Base-by-base conservation (phyloP, 495 filamentous ascomycete species). In the Penicillium argentinense region DNA sequence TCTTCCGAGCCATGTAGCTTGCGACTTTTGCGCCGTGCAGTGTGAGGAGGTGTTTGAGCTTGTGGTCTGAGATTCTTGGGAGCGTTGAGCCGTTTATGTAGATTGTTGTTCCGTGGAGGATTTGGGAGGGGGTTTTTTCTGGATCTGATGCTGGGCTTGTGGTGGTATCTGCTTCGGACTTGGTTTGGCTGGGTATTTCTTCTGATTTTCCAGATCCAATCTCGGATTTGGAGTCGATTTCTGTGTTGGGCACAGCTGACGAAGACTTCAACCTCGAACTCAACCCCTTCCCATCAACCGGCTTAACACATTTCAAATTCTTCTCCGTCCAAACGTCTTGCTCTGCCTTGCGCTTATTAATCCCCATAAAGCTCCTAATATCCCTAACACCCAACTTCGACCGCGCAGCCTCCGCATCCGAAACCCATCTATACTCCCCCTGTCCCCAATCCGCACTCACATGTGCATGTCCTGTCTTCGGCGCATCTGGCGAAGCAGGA, bases 81-180 rank as follows among this genome's bases (percentile, higher is more conserved):
- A 83, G 71, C 1, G 89, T 96, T 41, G 86, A 87, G 42, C 91
- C 92, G 68, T 96, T 96, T 68, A 97, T 78, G 69, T 93, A 93
- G 62, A 97, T 76, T 17, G 76, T 78, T 19, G 88, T 70, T 13
- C 78, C 76, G 37, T 75, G 57, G 62, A 96, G 88, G 44, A 95
- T 77, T 14, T 54, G n/a, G n/a, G n/a, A n/a, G 6, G 14, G 38
- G 3, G 53, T 47, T 18, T 19, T 44, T 14, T 33, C 17, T 11
- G 14, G n/a, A 14, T 44, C 49, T 14, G 13, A 18, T 14, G 36
- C 9, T 17, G 26, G 17, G n/a, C n/a, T 14, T 18, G 22, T 23
- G 16, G 17, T n/a, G n/a, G n/a, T n/a, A n/a, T n/a, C n/a, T n/a
- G n/a, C n/a, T n/a, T n/a, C n/a, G n/a, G n/a, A n/a, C n/a, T n/a